Base-by-base conservation (phyloP, 208 protist species). In the Leptomonas seymouri region DNA sequence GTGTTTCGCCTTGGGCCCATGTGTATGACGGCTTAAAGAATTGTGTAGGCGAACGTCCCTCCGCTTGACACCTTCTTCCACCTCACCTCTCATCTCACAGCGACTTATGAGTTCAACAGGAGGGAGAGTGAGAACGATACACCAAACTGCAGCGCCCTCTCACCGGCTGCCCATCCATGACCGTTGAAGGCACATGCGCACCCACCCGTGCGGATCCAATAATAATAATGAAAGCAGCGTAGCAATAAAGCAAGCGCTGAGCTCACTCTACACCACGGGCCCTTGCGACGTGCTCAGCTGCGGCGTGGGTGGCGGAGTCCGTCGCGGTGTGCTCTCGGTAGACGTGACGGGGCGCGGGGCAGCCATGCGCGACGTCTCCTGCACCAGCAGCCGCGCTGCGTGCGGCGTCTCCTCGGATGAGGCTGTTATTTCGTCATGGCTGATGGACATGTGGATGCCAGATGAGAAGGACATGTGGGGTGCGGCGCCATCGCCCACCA, bases 311-410 rank as follows among this genome's bases (percentile, higher is more conserved):
- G 62, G 41, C 30, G 73, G 69, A 15, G 61, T 65, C 2, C 55
- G 31, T 21, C 25, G 50, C 21, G 81, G 81, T 20, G 80, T 90
- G 14, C 48, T 63, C 28, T 84, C 78, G 7, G 51, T 39, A 21
- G 81, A 80, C 18, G 50, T 73, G n/a, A 81, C 41, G 7, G 76
- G 81, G 16, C 81, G 70, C 36, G 84, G 74, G 12, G 80, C 62
- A 8, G 55, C 60, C 78, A 90, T 84, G 36, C 84, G 81, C 0
- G 75, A 69, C 3, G 84, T 86, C 51, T 84, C 71, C 57, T 90
- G 84, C 49, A 85, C 76, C 31, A 76, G 73, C 42, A 84, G 76
- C 34, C 59, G 67, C 14, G 67, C 62, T 23, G 65, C 41, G 58
- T 74, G 74, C 28, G 50, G 65, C 34, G 64, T 56, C 5, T 45